Conservation (phyloP, 305 asterid genomes). For the Solanum hybrid region DNA sequence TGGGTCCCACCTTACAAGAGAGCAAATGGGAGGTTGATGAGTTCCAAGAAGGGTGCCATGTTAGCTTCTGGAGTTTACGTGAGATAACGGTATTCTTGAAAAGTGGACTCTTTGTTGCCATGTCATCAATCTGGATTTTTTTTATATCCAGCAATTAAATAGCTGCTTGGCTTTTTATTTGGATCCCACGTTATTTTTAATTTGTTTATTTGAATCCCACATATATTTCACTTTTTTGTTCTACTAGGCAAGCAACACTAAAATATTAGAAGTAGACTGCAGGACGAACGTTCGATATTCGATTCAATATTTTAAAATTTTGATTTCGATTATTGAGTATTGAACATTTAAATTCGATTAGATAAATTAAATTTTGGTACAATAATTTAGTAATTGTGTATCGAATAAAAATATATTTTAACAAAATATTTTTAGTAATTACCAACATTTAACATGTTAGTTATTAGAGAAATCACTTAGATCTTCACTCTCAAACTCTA, state of each 20-base stretch:
- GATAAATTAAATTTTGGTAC: neutral
- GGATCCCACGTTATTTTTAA: neutral
- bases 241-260: neutral
- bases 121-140: neutral
- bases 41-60: constrained; percentile 1
- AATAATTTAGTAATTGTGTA: neutral
- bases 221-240: neutral
- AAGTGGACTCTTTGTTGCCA: neutral
- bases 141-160: neutral
- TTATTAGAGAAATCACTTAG: neutral
- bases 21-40: neutral
- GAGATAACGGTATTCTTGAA: neutral
- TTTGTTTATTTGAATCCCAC: neutral
- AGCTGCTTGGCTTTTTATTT: neutral
- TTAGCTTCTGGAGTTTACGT: neutral
- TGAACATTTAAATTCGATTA: neutral
- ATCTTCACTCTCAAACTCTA: neutral
- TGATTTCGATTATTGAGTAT: too few species aligned
- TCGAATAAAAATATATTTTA: neutral
- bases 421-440: neutral
- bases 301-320: neutral
- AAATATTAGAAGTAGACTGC: neutral
- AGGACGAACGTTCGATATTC: neutral
- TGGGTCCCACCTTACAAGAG: neutral
- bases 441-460: neutral